Base-by-base conservation (phyloP, 768 basidiomycete genomes). In the Kwoniella shandongensis region DNA sequence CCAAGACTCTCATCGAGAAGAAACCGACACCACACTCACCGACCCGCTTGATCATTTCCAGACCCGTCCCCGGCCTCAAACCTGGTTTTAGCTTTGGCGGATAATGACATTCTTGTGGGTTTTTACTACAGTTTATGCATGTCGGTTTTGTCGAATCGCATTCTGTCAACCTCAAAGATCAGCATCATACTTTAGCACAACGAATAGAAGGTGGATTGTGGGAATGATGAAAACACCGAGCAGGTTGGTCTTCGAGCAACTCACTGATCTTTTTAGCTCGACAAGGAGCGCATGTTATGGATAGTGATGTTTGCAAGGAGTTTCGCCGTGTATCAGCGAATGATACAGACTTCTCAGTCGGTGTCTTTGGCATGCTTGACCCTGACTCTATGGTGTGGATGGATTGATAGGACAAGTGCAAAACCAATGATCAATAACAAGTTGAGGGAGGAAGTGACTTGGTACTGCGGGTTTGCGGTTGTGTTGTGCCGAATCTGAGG, bases 1-100 rank as follows among this genome's bases (percentile, higher is more conserved):
- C n/a, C 15, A 25, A 23, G 18, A 23, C 11, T 17, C 38, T 52
- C 18, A 23, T 18, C 7, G 35, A 18, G 30, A 3, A n/a, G 13
- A 25, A n/a, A 17, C 4, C 22, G 50, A 35, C n/a, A 50, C 11
- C 35, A 41, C 26, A 65, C 61, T 63, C 48, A 68, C 68, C 74
- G 44, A 75, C 46, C 30, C 74, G 54, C 46, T 61, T 63, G 40
- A 66, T 57, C 66, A 71, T 70, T 11, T 71, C 70, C 47, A 66
- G 59, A 15, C 74, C 73, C 2, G 70, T 73, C 1, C 74, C 74
- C 4, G 74, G 66, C 27, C 70, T 63, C 13, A 75, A 49, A 11
- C 74, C 74, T 15, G 74, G 74, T 45, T 75, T 75, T 38, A 65
- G 62, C 52, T 71, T 71, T 22, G 63, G 52, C 4, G 69, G 63